Evolutionary conservation across 495 filamentous ascomycete species (phyloP), one percentile per base, ranked within the genome.

Genomic region (Bryoglossum gracile): DNA sequence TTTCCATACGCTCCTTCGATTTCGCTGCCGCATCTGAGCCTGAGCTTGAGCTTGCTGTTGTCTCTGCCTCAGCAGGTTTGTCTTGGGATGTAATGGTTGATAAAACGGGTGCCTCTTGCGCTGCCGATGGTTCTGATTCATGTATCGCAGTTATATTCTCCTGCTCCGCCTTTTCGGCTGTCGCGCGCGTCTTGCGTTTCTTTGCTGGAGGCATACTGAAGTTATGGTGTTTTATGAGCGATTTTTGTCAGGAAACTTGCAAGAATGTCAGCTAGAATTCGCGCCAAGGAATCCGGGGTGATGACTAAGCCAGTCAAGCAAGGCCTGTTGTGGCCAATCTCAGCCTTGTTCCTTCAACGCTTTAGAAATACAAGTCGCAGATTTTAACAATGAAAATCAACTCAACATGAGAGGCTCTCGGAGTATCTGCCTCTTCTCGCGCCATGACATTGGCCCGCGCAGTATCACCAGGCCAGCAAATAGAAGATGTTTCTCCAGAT

Each of bases 1-100:
- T 76, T 46, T 77, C 78, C 54, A 74, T 59, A 19, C 82, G 77
- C 17, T 82, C 82, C 54, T 73, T 66, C 2, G 72, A 64, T 46
- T 74, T 77, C 28, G 68, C 60, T 6, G 68, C 65, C 4, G 71
- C 66, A 46, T 69, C 68, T 36, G 54, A 52, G 33, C 48, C 26
- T 14, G 56, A 49, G 21, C 46, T n/a, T 6, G 57, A 21, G 1
- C 50, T 44, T 5, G 48, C 4, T 16, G 48, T 38, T 5, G 51
- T 37, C 16, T 51, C 48, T 5, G 51, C 41, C 6, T 50, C 23
- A 8, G 30, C 28, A 11, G 17, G 40, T 17, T 44, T 18, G 14
- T 36, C 45, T 24, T 43, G 5, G 2, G 45, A 21, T 1, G 18
- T 45, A 11, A 42, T 9, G n/a, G 50, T 46, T 2, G 42, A 22